phyloP scores from a whole-genome alignment of 2,329 filamentous ascomycete genomes.

The Coniochaeta sp. region DNA sequence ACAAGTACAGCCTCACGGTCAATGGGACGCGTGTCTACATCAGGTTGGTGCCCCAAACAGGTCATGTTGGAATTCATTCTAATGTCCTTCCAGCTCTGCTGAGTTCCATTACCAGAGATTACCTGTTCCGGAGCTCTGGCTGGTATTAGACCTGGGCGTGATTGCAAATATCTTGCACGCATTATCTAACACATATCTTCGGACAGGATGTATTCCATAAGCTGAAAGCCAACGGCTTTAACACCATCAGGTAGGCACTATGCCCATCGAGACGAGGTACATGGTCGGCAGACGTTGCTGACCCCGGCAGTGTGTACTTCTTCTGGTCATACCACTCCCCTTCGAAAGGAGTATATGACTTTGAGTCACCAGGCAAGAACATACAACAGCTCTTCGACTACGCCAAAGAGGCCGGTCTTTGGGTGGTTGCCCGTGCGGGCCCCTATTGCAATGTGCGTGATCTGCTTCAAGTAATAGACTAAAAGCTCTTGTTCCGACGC shows the following conservation, averaged over 20 bases:
- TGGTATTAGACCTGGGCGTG: constrained; percentile 13
- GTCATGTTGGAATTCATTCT: background rate
- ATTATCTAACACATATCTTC: background rate
- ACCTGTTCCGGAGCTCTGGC: constrained; percentile 45
- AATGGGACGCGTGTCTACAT: constrained; percentile 37
- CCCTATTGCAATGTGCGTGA: constrained; percentile 33
- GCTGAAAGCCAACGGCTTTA: constrained; percentile 21
- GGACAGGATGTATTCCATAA: constrained; percentile 12
- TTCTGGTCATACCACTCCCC: constrained; percentile 42
- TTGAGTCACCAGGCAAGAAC: constrained; percentile 41
- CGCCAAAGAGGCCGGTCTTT: constrained; percentile 42
- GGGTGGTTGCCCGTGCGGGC: constrained; percentile 40
- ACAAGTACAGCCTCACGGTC: constrained; percentile 40
- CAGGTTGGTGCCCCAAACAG: constrained; percentile 19
- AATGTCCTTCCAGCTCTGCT: constrained; percentile 21
- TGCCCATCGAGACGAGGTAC: background rate
- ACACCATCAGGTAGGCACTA: constrained; percentile 10
- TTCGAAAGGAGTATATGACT: constrained; percentile 37
- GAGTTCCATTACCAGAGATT: constrained; percentile 47
- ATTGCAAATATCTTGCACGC: background rate
- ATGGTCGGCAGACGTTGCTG: background rate
- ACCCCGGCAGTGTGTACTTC: constrained; percentile 31
- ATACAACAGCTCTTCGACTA: constrained; percentile 41
- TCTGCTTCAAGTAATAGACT: background rate
- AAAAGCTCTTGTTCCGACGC: constrained; percentile 5